These are phyloP conservation scores for Chenopodium berlandieri DNA, from an alignment of 148 eudicot species.

Conservation along the genomic window DNA sequence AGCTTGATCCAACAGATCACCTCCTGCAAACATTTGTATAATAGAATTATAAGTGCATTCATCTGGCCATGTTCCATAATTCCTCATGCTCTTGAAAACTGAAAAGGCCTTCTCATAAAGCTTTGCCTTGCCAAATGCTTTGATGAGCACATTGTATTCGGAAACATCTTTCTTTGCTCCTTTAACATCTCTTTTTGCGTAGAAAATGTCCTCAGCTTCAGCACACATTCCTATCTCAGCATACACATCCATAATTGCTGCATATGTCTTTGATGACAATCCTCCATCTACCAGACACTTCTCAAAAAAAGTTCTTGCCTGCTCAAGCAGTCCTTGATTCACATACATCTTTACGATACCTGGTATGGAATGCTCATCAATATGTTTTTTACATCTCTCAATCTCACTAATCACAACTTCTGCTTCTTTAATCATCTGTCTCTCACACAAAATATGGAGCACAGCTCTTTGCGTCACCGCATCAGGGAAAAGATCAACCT, in stretches of 20 bases:
- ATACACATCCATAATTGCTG: constrained; percentile 73
- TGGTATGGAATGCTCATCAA: constrained; percentile 72
- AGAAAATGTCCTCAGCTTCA: constrained; percentile 79
- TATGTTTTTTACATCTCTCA: constrained; percentile 35
- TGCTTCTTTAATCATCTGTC: constrained; percentile 57
- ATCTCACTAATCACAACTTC: constrained; percentile 63
- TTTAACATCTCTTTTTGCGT: constrained; percentile 38
- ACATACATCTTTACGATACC: constrained; percentile 71
- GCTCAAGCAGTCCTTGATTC: constrained; percentile 48
- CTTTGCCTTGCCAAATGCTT: constrained; percentile 78
- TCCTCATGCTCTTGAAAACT: constrained; percentile 73
- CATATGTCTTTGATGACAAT: constrained; percentile 58
- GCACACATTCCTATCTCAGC: constrained; percentile 77
- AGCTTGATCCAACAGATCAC: constrained; percentile 63
- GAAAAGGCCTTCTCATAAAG: constrained; percentile 71
- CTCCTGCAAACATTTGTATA: constrained; percentile 79
- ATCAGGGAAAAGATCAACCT: constrained; percentile 72
- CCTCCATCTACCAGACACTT: constrained; percentile 39
- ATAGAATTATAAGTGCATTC: constrained; percentile 79
- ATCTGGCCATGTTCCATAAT: constrained; percentile 84
- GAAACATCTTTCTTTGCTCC: constrained; percentile 58
- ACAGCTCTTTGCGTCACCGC: constrained; percentile 67
- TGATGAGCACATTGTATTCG: constrained; percentile 83
- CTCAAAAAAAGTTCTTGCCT: constrained; percentile 43
- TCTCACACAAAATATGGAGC: constrained; percentile 56